Evolutionary conservation across 2,329 filamentous ascomycete genomes (phyloP), one percentile per base, ranked within the genome.

Genomic region (Fusarium coffeatum): DNA sequence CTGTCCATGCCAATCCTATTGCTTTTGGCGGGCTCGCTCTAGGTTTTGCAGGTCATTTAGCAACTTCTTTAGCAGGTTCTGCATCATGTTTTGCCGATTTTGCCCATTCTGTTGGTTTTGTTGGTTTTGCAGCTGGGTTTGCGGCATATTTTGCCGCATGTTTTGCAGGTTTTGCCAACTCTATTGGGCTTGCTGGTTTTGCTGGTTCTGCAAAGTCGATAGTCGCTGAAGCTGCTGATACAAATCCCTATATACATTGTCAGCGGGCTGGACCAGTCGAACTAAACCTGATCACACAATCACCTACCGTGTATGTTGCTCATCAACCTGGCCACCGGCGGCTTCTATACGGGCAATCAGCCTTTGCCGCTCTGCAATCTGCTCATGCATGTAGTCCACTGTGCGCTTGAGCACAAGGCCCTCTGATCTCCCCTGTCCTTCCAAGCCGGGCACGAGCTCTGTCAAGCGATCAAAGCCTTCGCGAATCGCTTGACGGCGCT

Each of bases 341-440:
- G 82, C 83, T 73, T 92, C 88, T 42, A 91, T 84, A 64, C 85
- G 82, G 27, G 84, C 80, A 55, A 92, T 83, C 59, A 93, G 79
- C 25, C 83, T 80, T 57, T 87, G 83, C 20, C 90, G 84, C 76
- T 88, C 86, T 49, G 84, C 81, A 11, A 93, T 79, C 76, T 90
- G 84, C 65, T 88, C 81, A 43, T 84, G 84, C 76, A 92, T 90
- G 67, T 85, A 91, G 16, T 90, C 88, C 30, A 92, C 87, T 0
- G 90, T 92, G 69, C 87, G 87, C 68, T 90, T 88, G 23, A 97
- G 84, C n/a, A 97, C 93, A 20, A 93, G 85, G 28, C 92, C 93
- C 79, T 97, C 94, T 69, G 93, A 96, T 47, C 93, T 89, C 2
- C 92, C 94, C 76, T 94, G 92, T 1, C 94, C 94, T 74, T 93